These are phyloP conservation scores for Sporothrix brasiliensis DNA, from an alignment of 2,329 filamentous ascomycete species.

Conservation along the genomic window DNA sequence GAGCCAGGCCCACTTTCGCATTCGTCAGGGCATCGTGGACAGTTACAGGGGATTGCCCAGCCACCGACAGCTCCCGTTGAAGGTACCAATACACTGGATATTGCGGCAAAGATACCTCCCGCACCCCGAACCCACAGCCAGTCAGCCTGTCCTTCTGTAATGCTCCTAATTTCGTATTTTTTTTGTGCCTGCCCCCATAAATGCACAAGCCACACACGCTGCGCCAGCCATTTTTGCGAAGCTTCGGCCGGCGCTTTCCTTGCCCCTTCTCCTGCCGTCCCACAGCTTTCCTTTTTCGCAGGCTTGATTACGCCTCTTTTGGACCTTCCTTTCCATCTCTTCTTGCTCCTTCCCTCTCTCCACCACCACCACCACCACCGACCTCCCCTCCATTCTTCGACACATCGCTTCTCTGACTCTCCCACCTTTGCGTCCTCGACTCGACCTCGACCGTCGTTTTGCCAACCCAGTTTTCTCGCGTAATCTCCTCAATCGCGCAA, in stretches of 20 bases:
- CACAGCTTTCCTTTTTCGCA: constrained; percentile 27
- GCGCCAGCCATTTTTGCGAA: constrained; percentile 23
- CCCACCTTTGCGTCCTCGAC: background rate
- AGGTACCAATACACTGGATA: constrained; percentile 13
- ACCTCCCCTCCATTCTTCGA: constrained; percentile 26
- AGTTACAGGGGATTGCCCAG: constrained; percentile 11
- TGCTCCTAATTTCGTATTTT: constrained; percentile 2
- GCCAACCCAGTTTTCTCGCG: background rate
- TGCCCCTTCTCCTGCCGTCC: constrained; percentile 27
- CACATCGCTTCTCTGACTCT: constrained; percentile 21
- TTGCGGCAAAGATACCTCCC: constrained; percentile 19
- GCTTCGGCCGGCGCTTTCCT: constrained; percentile 16
- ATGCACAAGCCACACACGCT: constrained; percentile 10
- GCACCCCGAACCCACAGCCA: background rate
- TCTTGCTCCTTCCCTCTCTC: constrained; percentile 6
- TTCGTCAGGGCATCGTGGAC: background rate
- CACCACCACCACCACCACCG: constrained; percentile 12
- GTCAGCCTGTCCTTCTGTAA: constrained; percentile 21
- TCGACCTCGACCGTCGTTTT: constrained; percentile 13
- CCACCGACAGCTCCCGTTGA: background rate
- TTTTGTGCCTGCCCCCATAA: constrained; percentile 18
- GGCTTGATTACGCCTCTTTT: constrained; percentile 25
- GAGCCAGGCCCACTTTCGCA: constrained; percentile 11
- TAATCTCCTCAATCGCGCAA: background rate
- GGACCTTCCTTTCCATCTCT: constrained; percentile 15